These are phyloP conservation scores for Brassica incana DNA, from an alignment of 345 rosid genomes.

Conservation along the genomic window DNA sequence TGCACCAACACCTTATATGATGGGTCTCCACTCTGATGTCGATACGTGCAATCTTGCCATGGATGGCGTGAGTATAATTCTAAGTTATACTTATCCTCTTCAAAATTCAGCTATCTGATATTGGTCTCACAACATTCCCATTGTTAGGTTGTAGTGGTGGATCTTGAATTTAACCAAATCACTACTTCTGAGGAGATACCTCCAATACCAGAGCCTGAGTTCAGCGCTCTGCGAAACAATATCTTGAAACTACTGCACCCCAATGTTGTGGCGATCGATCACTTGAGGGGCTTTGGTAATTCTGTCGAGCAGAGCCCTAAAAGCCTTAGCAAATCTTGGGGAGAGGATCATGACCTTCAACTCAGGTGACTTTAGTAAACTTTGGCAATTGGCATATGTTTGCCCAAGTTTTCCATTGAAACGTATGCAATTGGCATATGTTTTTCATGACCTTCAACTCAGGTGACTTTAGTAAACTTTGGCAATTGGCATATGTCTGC, in stretches of 20 bases:
- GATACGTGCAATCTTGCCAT: slow-evolving; percentile 77
- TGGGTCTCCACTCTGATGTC: slow-evolving; percentile 98
- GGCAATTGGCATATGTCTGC: not conserved
- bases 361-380: slow-evolving; percentile 69
- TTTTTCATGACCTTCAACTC: slow-evolving; percentile 87
- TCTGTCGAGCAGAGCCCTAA: slow-evolving; percentile 55
- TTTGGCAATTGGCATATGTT: slow-evolving; percentile 1
- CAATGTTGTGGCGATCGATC: slow-evolving; percentile 83
- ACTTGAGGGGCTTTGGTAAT: slow-evolving; percentile 59
- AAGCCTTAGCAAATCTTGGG: slow-evolving; percentile 82
- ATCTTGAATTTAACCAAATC: slow-evolving; percentile 82
- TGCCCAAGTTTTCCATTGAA: not conserved
- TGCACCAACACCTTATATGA: slow-evolving; percentile 99
- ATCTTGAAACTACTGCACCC: slow-evolving; percentile 79
- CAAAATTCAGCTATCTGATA: slow-evolving; percentile 13
- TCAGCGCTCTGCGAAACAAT: slow-evolving; percentile 71
- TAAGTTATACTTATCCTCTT: slow-evolving; percentile 11
- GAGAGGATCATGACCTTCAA: slow-evolving; percentile 88
- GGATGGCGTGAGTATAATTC: slow-evolving; percentile 85
- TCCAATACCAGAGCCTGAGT: slow-evolving; percentile 91
- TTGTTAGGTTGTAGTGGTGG: slow-evolving; percentile 91
- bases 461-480: slow-evolving; percentile 60
- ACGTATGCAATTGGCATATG: too few relatives aligned
- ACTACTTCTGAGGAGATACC: slow-evolving; percentile 95
- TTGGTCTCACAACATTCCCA: slow-evolving; percentile 27